Conservation (phyloP, 768 basidiomycete genomes). For the Hortiboletus flavorubellus region DNA sequence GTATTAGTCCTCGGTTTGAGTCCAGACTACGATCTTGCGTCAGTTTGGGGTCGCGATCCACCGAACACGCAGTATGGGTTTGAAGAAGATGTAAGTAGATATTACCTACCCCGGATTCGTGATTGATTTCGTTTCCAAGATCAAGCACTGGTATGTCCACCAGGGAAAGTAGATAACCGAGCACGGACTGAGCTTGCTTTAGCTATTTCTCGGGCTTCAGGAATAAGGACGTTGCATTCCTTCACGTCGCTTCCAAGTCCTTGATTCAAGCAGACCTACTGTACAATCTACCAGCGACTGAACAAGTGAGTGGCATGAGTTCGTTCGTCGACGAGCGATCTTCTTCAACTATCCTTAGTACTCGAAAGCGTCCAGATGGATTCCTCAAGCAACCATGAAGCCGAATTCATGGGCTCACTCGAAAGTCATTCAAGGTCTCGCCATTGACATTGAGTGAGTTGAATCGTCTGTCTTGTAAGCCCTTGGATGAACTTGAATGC, state of each 20-base stretch:
- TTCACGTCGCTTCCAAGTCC: constrained; percentile 66
- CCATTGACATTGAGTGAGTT: constrained; percentile 30
- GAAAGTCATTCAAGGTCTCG: constrained; percentile 17
- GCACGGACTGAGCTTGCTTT: neutral
- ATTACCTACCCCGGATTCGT: neutral
- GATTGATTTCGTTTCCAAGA: constrained; percentile 27
- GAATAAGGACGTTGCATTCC: constrained; percentile 83
- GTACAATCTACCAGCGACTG: constrained; percentile 75
- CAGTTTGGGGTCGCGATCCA: constrained; percentile 63
- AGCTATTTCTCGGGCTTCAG: constrained; percentile 69
- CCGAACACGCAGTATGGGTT: constrained; percentile 70
- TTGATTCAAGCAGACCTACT: constrained; percentile 81
- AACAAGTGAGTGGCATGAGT: constrained; percentile 50
- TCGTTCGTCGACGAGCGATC: neutral
- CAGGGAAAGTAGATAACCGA: neutral
- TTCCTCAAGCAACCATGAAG: constrained; percentile 26
- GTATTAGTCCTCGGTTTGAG: constrained; percentile 14
- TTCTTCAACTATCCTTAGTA: constrained; percentile 27
- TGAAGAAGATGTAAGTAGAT: constrained; percentile 56
- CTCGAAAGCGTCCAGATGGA: constrained; percentile 34
- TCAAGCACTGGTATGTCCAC: constrained; percentile 45
- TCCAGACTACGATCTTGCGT: neutral
- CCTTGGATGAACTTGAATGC: neutral
- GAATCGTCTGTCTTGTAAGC: neutral
- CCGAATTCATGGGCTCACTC: constrained; percentile 32